Base-by-base conservation (phyloP, 805 yeast species). In the Ogataea nakhonphanomensis region DNA sequence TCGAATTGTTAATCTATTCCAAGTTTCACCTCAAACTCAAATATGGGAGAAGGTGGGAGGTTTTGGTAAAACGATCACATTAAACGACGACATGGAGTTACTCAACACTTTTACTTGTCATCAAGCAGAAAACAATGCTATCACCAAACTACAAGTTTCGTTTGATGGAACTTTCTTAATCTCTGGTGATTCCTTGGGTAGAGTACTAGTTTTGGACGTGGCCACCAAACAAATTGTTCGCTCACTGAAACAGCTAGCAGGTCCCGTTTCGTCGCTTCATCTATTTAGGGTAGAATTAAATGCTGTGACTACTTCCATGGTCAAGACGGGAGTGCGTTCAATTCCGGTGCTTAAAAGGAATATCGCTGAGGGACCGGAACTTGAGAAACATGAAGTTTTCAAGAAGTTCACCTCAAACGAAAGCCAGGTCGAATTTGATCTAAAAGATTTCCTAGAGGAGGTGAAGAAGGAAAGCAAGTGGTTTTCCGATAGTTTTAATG, bases 141-240 rank as follows among this genome's bases (percentile, higher is more conserved):
- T 84, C 2, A 75, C 86, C 0, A 64, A 75, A 28, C 49, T 89
- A 37, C 68, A 66, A 2, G 61, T 85, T 2, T 78, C 89, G 5
- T 65, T 84, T 54, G 97, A 90, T 57, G 95, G 91, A 4, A 77
- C 90, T 12, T 59, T 67, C 26, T 53, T 90, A 5, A 65, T 84
- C 3, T 76, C 88, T 5, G 97, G 96, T 25, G 95, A 86, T 56
- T 59, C 71, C 0, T 54, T 51, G n/a, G 97, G 97, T 1, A 69
- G 74, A 22, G 76, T 86, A 2, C 73, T 74, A 29, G 70, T 81
- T 1, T 73, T 81, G 51, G 97, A 91, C 59, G 68, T 81, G 5
- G 74, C 70, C 11, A 79, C 91, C 1, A 80, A 76, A 54, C 93
- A 84, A 60, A 77, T 79, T 12, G 66, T 77, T 21, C 79, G 76